Conservation (phyloP, 73 alveolate genomes). For the Paramecium pentaurelia region DNA sequence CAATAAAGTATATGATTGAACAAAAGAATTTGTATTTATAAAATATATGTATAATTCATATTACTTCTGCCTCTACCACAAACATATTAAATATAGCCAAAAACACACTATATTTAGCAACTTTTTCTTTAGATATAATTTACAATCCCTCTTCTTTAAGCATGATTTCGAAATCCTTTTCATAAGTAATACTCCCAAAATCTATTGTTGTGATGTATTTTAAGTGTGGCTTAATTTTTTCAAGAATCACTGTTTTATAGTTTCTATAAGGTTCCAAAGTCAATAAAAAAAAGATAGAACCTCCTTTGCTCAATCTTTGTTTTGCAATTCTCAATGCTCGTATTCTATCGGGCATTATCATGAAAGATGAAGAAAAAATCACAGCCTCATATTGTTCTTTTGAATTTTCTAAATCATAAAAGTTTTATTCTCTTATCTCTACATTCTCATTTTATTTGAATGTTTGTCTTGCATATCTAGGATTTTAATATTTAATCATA, state of each 20-base stretch:
- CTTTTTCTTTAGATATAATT: conserved; percentile 27
- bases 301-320: conserved; percentile 24
- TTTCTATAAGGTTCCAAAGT: conserved; percentile 40
- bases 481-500: neutral
- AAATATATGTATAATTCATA: conserved; percentile 2
- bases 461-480: conserved; percentile 47
- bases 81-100: conserved; percentile 46
- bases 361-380: conserved; percentile 56
- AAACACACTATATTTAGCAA: conserved; percentile 43
- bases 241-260: neutral
- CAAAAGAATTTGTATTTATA: neutral
- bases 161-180: conserved; percentile 49
- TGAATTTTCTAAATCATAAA: conserved; percentile 43
- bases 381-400: conserved; percentile 56
- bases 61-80: conserved; percentile 47
- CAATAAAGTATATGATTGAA: neutral
- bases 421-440: conserved; percentile 45
- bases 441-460: conserved; percentile 47
- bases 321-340: conserved; percentile 55
- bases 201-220: conserved; percentile 55
- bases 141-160: conserved; percentile 32
- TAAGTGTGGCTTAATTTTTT: conserved; percentile 56
- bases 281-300: conserved; percentile 49
- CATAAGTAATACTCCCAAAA: conserved; percentile 58
- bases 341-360: conserved; percentile 62